Conservation (phyloP, 2,329 filamentous ascomycete genomes). For the Nigrograna mackinnonii region DNA sequence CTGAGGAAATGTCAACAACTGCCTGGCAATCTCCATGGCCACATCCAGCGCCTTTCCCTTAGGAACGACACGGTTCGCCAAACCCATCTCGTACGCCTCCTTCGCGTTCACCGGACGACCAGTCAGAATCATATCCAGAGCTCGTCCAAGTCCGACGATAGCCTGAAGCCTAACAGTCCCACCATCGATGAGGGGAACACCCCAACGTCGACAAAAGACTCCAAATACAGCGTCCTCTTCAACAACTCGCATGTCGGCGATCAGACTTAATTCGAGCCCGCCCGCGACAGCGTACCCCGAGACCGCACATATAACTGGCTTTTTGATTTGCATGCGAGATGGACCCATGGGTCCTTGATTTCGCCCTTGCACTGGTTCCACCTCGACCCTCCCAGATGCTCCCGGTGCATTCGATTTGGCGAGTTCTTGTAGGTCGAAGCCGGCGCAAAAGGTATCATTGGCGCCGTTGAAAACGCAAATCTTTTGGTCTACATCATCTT, state of each 20-base stretch:
- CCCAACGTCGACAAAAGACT: conserved; percentile 59
- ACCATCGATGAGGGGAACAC: conserved; percentile 56
- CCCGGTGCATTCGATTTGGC: conserved; percentile 8
- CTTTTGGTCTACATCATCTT: conserved; percentile 55
- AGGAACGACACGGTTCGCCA: conserved; percentile 57
- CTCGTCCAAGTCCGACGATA: conserved; percentile 56
- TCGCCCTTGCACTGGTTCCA: conserved; percentile 34
- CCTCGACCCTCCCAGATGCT: not conserved
- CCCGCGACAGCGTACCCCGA: conserved; percentile 59
- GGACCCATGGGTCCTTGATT: conserved; percentile 57
- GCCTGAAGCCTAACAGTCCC: conserved; percentile 58
- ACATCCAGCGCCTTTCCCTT: conserved; percentile 52
- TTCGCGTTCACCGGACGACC: conserved; percentile 53
- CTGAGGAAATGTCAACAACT: conserved; percentile 56
- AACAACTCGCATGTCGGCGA: conserved; percentile 58
- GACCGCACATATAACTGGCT: conserved; percentile 58
- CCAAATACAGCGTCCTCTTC: conserved; percentile 60
- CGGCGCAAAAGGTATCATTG: conserved; percentile 56
- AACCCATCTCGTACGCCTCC: conserved; percentile 56
- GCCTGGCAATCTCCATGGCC: conserved; percentile 51
- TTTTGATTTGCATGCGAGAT: conserved; percentile 53
- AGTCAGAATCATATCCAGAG: conserved; percentile 62
- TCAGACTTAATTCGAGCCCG: conserved; percentile 56
- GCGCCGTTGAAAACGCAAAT: conserved; percentile 56
- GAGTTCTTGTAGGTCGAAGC: conserved; percentile 52